Percentiles rank a stretch among this genome's conserved stretches.
Evolutionary conservation across 441 rosid species (phyloP).

Genomic region (Syzygium syzygioides): DNA sequence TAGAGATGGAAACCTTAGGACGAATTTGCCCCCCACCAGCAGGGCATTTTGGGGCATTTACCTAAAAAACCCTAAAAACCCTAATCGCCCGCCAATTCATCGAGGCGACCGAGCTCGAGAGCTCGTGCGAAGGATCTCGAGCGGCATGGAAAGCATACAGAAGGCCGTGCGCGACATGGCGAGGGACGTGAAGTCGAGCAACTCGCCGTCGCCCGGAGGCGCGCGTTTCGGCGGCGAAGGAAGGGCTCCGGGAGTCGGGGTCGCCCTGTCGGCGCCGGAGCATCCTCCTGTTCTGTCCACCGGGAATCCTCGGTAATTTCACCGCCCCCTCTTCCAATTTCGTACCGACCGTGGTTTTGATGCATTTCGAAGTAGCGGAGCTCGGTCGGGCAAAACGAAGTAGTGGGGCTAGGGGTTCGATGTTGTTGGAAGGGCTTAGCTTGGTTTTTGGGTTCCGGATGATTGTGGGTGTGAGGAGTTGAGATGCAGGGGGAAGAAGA

Average conservation of each 20-base stretch:
- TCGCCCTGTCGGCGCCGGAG: constrained; percentile 40
- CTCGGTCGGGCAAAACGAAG: neutral
- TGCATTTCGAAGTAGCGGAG: neutral
- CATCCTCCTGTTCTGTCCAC: constrained; percentile 33
- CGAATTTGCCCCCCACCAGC: neutral
- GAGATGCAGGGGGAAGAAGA: neutral
- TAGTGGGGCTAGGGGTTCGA: neutral
- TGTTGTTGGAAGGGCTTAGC: neutral
- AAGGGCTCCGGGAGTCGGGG: constrained; percentile 13
- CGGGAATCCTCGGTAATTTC: constrained; percentile 48
- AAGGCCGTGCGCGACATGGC: constrained; percentile 30
- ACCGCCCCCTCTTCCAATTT: too few species aligned
- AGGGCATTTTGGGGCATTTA: neutral
- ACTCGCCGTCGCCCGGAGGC: constrained; percentile 29
- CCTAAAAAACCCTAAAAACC: neutral
- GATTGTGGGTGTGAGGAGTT: neutral
- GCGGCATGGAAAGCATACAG: constrained; percentile 58
- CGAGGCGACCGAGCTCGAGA: neutral
- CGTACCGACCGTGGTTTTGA: neutral
- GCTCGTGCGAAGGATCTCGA: neutral
- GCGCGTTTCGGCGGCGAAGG: constrained; percentile 21
- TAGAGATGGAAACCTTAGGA: neutral
- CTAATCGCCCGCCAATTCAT: neutral
- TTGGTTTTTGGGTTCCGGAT: neutral
- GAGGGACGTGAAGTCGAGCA: constrained; percentile 22